Evolutionary conservation across 495 filamentous ascomycete species (phyloP).

Genomic region (Hypoxylon perforatum): DNA sequence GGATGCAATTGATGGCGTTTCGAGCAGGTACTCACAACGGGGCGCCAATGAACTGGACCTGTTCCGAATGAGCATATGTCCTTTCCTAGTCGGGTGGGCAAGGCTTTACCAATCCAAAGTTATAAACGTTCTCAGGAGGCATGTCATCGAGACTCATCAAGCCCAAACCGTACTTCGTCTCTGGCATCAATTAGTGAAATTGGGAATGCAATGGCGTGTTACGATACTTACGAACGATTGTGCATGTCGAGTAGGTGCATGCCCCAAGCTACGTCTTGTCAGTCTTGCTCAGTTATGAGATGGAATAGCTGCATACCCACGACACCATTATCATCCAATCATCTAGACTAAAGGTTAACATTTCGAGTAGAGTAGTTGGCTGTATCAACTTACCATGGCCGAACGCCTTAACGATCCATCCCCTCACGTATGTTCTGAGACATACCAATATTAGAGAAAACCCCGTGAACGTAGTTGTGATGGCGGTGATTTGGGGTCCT

Average conservation of each 20-base stretch:
- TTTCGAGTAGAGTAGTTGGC: not conserved
- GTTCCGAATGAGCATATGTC: constrained; percentile 6
- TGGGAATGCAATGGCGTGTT: not conserved
- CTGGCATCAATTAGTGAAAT: constrained; percentile 25
- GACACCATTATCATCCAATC: constrained; percentile 53
- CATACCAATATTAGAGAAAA: constrained; percentile 50
- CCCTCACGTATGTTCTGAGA: constrained; percentile 52
- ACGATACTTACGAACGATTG: constrained; percentile 1
- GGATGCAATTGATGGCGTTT: not conserved
- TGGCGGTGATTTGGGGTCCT: constrained; percentile 48
- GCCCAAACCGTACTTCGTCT: constrained; percentile 58
- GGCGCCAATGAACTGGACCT: constrained; percentile 55
- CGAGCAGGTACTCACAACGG: constrained; percentile 53
- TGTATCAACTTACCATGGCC: constrained; percentile 42
- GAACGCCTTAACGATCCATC: constrained; percentile 47
- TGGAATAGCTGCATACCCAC: constrained; percentile 45
- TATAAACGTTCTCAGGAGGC: constrained; percentile 48
- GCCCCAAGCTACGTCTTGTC: not conserved
- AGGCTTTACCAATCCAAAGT: constrained; percentile 51
- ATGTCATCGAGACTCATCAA: constrained; percentile 46
- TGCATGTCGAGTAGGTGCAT: constrained; percentile 8
- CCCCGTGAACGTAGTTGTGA: constrained; percentile 45
- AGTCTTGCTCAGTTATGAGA: not conserved
- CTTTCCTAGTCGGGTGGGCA: not conserved
- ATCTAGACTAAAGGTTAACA: constrained; percentile 37